Conservation (phyloP, 2,329 filamentous ascomycete species). For the Raffaelea albimanens region DNA sequence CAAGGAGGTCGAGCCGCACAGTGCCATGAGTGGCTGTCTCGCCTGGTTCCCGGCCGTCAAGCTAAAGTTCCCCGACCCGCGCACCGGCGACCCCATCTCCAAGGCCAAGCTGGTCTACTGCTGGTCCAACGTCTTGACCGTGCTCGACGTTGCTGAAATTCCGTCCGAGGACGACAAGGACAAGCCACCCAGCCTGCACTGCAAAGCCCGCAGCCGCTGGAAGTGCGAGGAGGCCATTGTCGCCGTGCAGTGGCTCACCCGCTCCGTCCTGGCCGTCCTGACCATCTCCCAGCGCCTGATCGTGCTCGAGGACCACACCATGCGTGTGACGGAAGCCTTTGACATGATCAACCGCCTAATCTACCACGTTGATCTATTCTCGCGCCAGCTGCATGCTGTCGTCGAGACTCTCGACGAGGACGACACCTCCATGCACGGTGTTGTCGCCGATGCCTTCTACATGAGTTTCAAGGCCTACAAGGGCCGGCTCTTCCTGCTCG, state of each 20-base stretch:
- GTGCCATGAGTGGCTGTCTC: constrained; percentile 84
- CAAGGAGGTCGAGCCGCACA: constrained; percentile 83
- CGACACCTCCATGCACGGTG: constrained; percentile 83
- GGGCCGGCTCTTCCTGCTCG: constrained; percentile 80
- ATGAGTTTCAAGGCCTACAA: constrained; percentile 98
- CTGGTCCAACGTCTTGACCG: constrained; percentile 96
- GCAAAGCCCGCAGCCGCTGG: constrained; percentile 79
- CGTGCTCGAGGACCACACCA: constrained; percentile 78
- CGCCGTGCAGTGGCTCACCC: constrained; percentile 91
- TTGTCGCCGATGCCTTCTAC: constrained; percentile 93
- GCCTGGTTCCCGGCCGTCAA: constrained; percentile 97
- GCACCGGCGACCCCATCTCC: constrained; percentile 59
- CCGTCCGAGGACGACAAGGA: constrained; percentile 55
- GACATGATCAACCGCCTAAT: constrained; percentile 88
- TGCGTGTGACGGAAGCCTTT: constrained; percentile 84
- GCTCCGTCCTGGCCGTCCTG: constrained; percentile 81
- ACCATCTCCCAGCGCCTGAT: constrained; percentile 92
- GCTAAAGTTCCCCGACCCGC: constrained; percentile 64
- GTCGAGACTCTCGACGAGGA: constrained; percentile 85
- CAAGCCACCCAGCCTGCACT: constrained; percentile 68
- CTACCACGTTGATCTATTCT: constrained; percentile 85
- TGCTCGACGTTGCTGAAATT: constrained; percentile 77
- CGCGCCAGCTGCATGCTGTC: constrained; percentile 69
- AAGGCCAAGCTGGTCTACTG: constrained; percentile 90
- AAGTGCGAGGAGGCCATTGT: constrained; percentile 92